Evolutionary conservation across 805 yeast genomes (phyloP), one percentile per base, ranked within the genome.

Genomic region (Sungouiozyma intestinalis): DNA sequence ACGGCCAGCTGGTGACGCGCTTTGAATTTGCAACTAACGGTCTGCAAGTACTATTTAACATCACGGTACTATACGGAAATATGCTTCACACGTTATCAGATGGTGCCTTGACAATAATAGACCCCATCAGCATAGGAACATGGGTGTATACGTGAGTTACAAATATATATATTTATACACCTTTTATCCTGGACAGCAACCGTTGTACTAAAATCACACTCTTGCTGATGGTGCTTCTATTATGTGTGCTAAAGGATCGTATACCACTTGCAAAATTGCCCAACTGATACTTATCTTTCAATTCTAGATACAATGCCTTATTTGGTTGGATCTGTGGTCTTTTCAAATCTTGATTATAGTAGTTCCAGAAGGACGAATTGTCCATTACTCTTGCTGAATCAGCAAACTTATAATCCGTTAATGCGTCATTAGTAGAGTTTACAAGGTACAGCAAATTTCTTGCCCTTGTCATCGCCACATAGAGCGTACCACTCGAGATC

Each of bases 401-500:
- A 16, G 17, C 4, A 38, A 3, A 7, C 13, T 17, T 16, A 47
- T 11, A 6, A 33, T 42, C 8, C 40, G 40, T 40, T 49, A 49
- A 7, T 24, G 29, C 6, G 11, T 24, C 9, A 11, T 24, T 24
- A 20, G 48, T 52, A 7, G 53, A 40, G 38, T 59, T 56, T 9
- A 45, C 38, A 42, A 58, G 19, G 38, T 67, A 68, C 11, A 69
- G 44, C 16, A 66, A 34, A 18, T 55, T 55, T 39, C 62, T 68
- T 0, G 88, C 83, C 46, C 90, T 66, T 0, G 88, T 81, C 53
- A 73, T 62, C 1, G 79, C 88, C 2, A 81, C 87, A 53, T 80
- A 82, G 15, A 74, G 60, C 11, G 75, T 55, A 38, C 77, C 65
- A 14, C 66, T 62, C 14, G 66, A 68, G 40, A 54, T 49, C 1